phyloP scores from a whole-genome alignment of 371 early-diverging fungal species.

The Zychaea mexicana region DNA sequence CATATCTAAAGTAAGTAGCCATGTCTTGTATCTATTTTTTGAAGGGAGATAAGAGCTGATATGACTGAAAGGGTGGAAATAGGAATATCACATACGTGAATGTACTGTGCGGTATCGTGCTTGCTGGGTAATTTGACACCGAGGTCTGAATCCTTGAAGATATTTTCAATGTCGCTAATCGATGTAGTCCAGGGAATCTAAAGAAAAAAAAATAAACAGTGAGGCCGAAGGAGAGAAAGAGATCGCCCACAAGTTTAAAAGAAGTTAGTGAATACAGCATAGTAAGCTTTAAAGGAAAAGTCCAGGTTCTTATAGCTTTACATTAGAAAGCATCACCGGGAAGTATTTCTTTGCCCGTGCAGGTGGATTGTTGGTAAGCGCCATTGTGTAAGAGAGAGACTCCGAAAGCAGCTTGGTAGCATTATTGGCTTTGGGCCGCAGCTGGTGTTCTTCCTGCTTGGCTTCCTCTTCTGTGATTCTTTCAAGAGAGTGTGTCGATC shows the following conservation, averaged over 20 bases:
- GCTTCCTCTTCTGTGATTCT: not conserved
- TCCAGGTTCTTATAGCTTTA: not conserved
- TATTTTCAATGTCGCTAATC: constrained; percentile 18
- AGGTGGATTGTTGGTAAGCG: not conserved
- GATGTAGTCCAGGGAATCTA: constrained; percentile 45
- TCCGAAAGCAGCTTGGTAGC: constrained; percentile 9
- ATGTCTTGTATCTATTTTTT: not conserved
- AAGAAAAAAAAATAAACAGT: not conserved
- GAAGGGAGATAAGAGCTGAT: too few relatives aligned
- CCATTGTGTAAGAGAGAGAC: not conserved
- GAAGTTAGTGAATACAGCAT: too few relatives aligned
- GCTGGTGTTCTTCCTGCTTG: not conserved
- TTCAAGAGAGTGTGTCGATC: too few relatives aligned
- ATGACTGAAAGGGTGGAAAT: too few relatives aligned
- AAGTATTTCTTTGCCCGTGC: constrained; percentile 6
- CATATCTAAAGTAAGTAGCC: not conserved
- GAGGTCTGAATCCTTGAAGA: constrained; percentile 10
- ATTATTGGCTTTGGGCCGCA: not conserved
- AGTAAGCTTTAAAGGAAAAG: too few relatives aligned
- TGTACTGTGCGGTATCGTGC: constrained; percentile 28
- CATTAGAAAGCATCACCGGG: constrained; percentile 24
- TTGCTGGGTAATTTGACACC: constrained; percentile 20
- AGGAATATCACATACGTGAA: constrained; percentile 24
- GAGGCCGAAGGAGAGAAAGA: too few relatives aligned
- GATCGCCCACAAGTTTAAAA: too few relatives aligned